phyloP scores from a whole-genome alignment of 139 green algal genomes.

The Diplosphaera chodatii region DNA sequence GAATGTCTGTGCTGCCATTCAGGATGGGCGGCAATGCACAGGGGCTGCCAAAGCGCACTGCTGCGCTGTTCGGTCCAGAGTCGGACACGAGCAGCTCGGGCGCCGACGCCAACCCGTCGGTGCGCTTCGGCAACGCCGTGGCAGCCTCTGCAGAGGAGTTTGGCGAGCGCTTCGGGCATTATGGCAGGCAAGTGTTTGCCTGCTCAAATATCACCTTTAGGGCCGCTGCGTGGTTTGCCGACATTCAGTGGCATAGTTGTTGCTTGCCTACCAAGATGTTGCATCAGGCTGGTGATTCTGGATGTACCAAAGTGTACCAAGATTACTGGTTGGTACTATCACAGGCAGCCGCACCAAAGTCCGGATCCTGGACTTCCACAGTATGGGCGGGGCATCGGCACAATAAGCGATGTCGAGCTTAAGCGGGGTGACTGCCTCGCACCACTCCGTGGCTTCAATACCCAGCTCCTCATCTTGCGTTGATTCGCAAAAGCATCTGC shows the following conservation, averaged over 20 bases:
- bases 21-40: not conserved
- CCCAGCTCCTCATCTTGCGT: too few relatives aligned
- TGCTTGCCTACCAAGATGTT: too few relatives aligned
- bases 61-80: not conserved
- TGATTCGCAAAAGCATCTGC: too few relatives aligned
- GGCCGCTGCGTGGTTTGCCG: too few relatives aligned
- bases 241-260: too few relatives aligned
- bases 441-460: too few relatives aligned
- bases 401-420: not conserved
- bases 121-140: conserved; percentile 11
- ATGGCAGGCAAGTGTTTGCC: conserved; percentile 3
- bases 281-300: too few relatives aligned
- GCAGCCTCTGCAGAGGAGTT: conserved; percentile 19
- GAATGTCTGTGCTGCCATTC: too few relatives aligned
- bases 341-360: not conserved
- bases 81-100: not conserved
- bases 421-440: not conserved
- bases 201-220: too few relatives aligned
- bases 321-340: too few relatives aligned
- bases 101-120: conserved; percentile 10
- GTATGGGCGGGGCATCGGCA: too few relatives aligned
- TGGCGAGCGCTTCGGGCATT: conserved; percentile 29
- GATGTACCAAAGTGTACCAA: too few relatives aligned
- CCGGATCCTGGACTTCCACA: not conserved
- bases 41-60: not conserved